A percentile compares a stretch with the other conserved stretches of the same genome.
Evolutionary conservation across 768 basidiomycete species (phyloP).

Genomic region (Termitomyces sp.): DNA sequence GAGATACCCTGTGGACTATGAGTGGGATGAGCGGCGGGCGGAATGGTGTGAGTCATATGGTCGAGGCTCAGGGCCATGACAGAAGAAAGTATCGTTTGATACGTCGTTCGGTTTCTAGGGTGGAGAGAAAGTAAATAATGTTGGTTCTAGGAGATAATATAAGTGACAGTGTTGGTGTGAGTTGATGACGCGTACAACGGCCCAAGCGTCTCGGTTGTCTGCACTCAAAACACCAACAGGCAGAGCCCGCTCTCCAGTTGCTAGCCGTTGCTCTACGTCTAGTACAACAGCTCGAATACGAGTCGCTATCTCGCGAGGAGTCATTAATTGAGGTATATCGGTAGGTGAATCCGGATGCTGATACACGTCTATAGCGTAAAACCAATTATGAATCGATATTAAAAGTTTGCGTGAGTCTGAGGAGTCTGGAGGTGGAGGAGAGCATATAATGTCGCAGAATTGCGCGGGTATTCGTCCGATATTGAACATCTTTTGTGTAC

Average conservation of each 20-base stretch:
- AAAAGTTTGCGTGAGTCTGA: constrained; percentile 57
- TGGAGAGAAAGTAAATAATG: constrained; percentile 65
- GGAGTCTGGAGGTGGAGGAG: constrained; percentile 39
- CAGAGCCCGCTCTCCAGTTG: constrained; percentile 52
- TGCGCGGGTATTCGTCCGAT: constrained; percentile 69
- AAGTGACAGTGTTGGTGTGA: background rate
- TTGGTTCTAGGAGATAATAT: constrained; percentile 55
- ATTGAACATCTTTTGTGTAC: constrained; percentile 67
- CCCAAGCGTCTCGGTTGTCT: constrained; percentile 82
- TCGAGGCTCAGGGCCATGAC: constrained; percentile 84
- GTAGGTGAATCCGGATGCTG: constrained; percentile 30
- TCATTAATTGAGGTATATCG: constrained; percentile 27
- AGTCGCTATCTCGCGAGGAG: constrained; percentile 38
- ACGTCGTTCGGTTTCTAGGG: constrained; percentile 54
- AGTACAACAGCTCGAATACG: constrained; percentile 42
- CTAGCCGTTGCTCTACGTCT: constrained; percentile 56
- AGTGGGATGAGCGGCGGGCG: constrained; percentile 23
- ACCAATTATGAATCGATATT: constrained; percentile 74
- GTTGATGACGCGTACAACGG: constrained; percentile 46
- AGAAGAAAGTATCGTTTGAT: constrained; percentile 67
- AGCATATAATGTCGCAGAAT: constrained; percentile 62
- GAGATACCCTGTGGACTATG: constrained; percentile 29
- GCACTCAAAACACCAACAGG: constrained; percentile 72
- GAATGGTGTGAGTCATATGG: constrained; percentile 51
- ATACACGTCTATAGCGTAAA: constrained; percentile 73